Percentiles rank a stretch among this genome's conserved stretches.
Conservation (phyloP, 1,284 basidiomycete genomes). For the Ustilago esculenta region DNA sequence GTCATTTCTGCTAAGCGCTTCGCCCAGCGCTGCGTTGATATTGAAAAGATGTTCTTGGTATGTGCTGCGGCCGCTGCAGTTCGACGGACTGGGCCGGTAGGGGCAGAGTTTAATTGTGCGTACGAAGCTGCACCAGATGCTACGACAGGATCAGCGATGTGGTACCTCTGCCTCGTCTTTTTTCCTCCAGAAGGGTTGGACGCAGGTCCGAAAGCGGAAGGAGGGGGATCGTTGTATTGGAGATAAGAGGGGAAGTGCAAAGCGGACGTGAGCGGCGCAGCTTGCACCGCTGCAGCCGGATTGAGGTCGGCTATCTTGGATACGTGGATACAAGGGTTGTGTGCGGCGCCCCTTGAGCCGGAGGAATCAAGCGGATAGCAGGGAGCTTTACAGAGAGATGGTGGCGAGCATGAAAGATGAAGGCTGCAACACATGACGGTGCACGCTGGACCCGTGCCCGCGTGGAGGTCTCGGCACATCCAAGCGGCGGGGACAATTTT, state of each 20-base stretch:
- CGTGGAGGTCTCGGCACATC: too few relatives aligned
- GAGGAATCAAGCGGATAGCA: neutral
- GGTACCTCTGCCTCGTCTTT: constrained; percentile 21
- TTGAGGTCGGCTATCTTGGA: constrained; percentile 35
- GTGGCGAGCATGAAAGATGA: neutral
- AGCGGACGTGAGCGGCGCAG: constrained; percentile 17
- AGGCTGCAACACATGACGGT: too few relatives aligned
- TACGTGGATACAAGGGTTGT: constrained; percentile 4
- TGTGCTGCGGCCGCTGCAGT: constrained; percentile 22
- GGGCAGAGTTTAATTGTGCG: constrained; percentile 20
- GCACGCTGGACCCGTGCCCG: too few relatives aligned
- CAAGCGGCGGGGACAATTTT: neutral
- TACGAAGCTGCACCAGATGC: constrained; percentile 20
- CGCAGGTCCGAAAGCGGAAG: constrained; percentile 6
- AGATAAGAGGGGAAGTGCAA: constrained; percentile 13
- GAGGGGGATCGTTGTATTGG: constrained; percentile 26
- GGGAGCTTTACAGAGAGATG: neutral
- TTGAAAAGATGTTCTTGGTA: constrained; percentile 47
- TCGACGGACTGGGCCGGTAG: constrained; percentile 27
- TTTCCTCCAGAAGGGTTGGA: neutral
- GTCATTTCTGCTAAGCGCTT: constrained; percentile 38
- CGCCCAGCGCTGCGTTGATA: constrained; percentile 47
- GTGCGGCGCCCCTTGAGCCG: constrained; percentile 31
- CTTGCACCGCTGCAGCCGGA: constrained; percentile 37
- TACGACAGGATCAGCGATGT: constrained; percentile 39